These are phyloP conservation scores for Lizonia empirigonia DNA, from an alignment of 2,329 filamentous ascomycete genomes.

Conservation along the genomic window DNA sequence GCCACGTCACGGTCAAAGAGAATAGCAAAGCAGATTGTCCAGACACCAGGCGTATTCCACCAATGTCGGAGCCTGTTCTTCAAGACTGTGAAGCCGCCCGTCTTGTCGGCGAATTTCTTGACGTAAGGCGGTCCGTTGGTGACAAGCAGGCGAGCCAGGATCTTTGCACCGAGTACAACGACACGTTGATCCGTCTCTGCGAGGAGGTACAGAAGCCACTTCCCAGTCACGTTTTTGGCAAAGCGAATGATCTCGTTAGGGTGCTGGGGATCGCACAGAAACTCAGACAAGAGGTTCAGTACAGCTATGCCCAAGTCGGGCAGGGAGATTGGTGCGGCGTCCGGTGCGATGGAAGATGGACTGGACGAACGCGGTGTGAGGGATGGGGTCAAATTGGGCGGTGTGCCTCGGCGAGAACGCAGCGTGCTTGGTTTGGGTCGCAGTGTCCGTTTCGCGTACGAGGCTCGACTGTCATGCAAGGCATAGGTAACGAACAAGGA, in stretches of 20 bases:
- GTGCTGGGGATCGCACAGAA: slow-evolving; percentile 77
- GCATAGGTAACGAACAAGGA: slow-evolving; percentile 94
- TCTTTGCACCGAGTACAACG: slow-evolving; percentile 78
- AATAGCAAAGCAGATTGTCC: slow-evolving; percentile 87
- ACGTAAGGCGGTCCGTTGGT: slow-evolving; percentile 81
- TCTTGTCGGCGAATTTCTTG: slow-evolving; percentile 83
- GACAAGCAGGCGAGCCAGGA: slow-evolving; percentile 83
- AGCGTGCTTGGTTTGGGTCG: slow-evolving; percentile 43
- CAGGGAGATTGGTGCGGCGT: slow-evolving; percentile 55
- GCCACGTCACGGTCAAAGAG: slow-evolving; percentile 84
- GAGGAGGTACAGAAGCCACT: slow-evolving; percentile 92
- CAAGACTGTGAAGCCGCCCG: slow-evolving; percentile 86
- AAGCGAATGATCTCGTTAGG: slow-evolving; percentile 79
- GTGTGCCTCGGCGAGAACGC: slow-evolving; percentile 38
- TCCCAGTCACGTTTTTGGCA: slow-evolving; percentile 92
- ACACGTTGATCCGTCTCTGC: slow-evolving; percentile 85
- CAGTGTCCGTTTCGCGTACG: slow-evolving; percentile 44
- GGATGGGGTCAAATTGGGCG: slow-evolving; percentile 35
- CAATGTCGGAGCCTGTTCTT: slow-evolving; percentile 79
- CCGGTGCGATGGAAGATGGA: slow-evolving; percentile 29
- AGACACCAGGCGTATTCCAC: slow-evolving; percentile 85
- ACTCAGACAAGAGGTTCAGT: slow-evolving; percentile 74
- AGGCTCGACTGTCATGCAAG: slow-evolving; percentile 68
- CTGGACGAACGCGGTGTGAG: slow-evolving; percentile 41
- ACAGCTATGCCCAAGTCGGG: slow-evolving; percentile 76